A percentile compares a stretch with the other conserved stretches of the same genome.
These are phyloP conservation scores for Canariomyces notabilis DNA, from an alignment of 2,329 filamentous ascomycete species.

Conservation along the genomic window DNA sequence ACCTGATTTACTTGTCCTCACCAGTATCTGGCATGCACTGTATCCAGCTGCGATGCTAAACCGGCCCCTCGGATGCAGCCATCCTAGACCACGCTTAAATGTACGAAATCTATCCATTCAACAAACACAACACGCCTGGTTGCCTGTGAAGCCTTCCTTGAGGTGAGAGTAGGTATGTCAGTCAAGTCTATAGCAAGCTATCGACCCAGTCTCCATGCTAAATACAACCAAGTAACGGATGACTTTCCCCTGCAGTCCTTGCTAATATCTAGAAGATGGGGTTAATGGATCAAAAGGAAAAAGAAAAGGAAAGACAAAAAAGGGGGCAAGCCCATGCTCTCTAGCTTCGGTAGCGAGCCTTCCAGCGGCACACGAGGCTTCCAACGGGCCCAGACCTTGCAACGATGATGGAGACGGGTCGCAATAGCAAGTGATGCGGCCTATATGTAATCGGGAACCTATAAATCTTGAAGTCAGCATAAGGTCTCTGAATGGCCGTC, in stretches of 20 bases:
- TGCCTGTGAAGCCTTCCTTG: not conserved
- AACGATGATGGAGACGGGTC: not conserved
- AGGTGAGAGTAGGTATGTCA: not conserved
- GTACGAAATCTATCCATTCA: not conserved
- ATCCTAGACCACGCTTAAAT: not conserved
- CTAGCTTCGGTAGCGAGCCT: too few relatives aligned
- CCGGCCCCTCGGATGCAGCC: too few relatives aligned
- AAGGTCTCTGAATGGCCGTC: too few relatives aligned
- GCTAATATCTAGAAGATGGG: slow-evolving; percentile 15
- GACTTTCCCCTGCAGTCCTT: slow-evolving; percentile 3
- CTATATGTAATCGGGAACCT: too few relatives aligned
- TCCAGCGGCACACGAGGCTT: too few relatives aligned
- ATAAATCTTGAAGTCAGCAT: too few relatives aligned
- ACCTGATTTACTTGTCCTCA: too few relatives aligned
- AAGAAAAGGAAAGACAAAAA: too few relatives aligned
- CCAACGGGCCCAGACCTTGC: too few relatives aligned
- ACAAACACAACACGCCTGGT: not conserved
- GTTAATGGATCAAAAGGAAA: slow-evolving; percentile 8
- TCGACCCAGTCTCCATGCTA: slow-evolving; percentile 16
- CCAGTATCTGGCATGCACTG: too few relatives aligned
- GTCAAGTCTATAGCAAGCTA: slow-evolving; percentile 17
- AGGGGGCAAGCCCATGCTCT: slow-evolving; percentile 17
- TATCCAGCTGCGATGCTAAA: too few relatives aligned
- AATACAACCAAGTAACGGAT: slow-evolving; percentile 13
- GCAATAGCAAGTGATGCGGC: too few relatives aligned